Evolutionary conservation across 495 filamentous ascomycete genomes (phyloP).

Genomic region (Penicillium diatomitis): DNA sequence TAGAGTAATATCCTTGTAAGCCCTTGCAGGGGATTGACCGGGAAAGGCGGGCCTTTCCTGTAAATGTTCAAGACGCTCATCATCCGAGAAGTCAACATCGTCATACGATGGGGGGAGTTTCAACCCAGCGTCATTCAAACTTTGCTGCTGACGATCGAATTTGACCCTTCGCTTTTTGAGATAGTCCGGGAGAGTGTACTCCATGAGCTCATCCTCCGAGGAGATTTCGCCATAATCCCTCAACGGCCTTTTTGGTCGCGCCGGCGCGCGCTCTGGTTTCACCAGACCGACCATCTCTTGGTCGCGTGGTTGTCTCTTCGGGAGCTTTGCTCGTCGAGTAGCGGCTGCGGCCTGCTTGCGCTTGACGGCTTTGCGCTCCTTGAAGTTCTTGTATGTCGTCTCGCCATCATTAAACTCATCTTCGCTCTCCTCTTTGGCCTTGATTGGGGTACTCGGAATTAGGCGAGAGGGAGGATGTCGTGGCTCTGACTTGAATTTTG

Average conservation of each 20-base stretch:
- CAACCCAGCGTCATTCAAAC: slow-evolving; percentile 57
- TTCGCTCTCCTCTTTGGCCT: slow-evolving; percentile 21
- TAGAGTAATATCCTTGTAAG: slow-evolving; percentile 68
- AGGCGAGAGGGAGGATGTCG: slow-evolving; percentile 7
- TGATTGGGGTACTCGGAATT: slow-evolving; percentile 8
- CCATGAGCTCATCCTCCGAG: slow-evolving; percentile 50
- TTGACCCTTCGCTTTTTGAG: slow-evolving; percentile 41
- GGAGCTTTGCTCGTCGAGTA: slow-evolving; percentile 36
- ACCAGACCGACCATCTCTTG: slow-evolving; percentile 23
- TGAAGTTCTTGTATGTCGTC: slow-evolving; percentile 49
- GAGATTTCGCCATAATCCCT: slow-evolving; percentile 33
- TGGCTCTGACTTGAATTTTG: slow-evolving; percentile 1
- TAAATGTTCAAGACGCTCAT: slow-evolving; percentile 54
- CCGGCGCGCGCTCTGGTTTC: slow-evolving; percentile 13
- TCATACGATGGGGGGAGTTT: slow-evolving; percentile 73
- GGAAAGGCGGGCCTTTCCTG: slow-evolving; percentile 65
- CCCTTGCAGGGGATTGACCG: slow-evolving; percentile 47
- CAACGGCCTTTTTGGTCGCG: slow-evolving; percentile 11
- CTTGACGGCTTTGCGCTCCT: slow-evolving; percentile 47
- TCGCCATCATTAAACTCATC: slow-evolving; percentile 39
- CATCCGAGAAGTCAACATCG: slow-evolving; percentile 79
- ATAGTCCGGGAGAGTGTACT: slow-evolving; percentile 49
- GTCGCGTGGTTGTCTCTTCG: slow-evolving; percentile 12
- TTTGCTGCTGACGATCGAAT: slow-evolving; percentile 46
- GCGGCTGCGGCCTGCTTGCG: slow-evolving; percentile 43